phyloP scores from a whole-genome alignment of 176 grass and related monocot species.

The Chrysopogon serrulatus region DNA sequence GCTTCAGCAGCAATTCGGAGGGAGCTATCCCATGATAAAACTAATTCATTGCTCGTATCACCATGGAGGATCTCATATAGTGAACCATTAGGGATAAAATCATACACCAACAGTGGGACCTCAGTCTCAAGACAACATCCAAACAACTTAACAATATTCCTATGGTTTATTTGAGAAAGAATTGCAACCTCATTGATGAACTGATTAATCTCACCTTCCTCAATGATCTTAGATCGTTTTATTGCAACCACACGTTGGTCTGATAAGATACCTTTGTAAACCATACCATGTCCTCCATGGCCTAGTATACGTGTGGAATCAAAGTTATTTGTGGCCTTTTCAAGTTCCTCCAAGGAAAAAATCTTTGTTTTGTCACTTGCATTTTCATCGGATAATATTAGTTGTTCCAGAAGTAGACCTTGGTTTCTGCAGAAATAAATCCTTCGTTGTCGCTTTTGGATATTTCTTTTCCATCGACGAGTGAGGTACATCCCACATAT shows the following conservation, averaged over 20 bases:
- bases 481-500: background rate
- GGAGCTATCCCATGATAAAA: background rate
- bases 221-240: background rate
- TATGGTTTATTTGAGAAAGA: conserved; percentile 16
- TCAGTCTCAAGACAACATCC: background rate
- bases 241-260: conserved; percentile 6
- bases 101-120: background rate
- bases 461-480: background rate
- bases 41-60: background rate
- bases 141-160: background rate
- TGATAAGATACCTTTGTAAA: conserved; percentile 10
- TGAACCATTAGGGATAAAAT: background rate
- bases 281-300: conserved; percentile 11
- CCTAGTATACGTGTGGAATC: background rate
- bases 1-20: background rate
- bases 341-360: conserved; percentile 13
- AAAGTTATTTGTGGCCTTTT: conserved; percentile 7
- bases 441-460: background rate
- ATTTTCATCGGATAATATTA: conserved; percentile 22
- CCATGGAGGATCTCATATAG: background rate
- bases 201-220: background rate
- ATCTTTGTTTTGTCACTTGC: background rate
- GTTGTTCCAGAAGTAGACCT: conserved; percentile 25
- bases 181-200: conserved; percentile 14
- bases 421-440: conserved; percentile 24